phyloP scores from a whole-genome alignment of 768 basidiomycete genomes.

The Suillus subalutaceus region DNA sequence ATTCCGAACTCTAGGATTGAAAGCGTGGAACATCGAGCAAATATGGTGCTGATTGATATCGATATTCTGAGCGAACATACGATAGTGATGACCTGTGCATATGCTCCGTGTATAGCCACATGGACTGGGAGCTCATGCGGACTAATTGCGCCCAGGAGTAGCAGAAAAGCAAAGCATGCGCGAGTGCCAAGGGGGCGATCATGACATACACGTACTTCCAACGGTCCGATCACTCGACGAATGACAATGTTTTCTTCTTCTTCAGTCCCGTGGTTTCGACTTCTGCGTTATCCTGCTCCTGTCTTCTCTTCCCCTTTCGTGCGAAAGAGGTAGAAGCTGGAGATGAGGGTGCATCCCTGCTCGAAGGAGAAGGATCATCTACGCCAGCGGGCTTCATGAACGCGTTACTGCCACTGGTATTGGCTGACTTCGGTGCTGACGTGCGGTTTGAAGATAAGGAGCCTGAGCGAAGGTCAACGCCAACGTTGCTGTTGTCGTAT shows the following conservation, averaged over 20 bases:
- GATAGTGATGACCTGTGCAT: not conserved
- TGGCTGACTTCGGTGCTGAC: conserved; percentile 11
- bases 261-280: conserved; percentile 23
- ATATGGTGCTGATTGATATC: conserved; percentile 2
- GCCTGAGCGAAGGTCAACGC: conserved; percentile 45
- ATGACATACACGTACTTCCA: conserved; percentile 27
- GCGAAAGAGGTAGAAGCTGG: conserved; percentile 5
- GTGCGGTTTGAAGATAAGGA: conserved; percentile 24
- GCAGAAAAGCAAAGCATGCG: not conserved
- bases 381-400: conserved; percentile 64
- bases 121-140: not conserved
- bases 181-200: conserved; percentile 20
- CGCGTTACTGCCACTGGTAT: not conserved
- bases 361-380: conserved; percentile 44
- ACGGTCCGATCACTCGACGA: conserved; percentile 28
- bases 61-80: not conserved
- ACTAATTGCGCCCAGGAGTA: not conserved
- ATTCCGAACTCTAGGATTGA: not conserved
- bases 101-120: not conserved
- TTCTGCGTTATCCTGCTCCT: conserved; percentile 28
- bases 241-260: conserved; percentile 25
- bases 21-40: conserved; percentile 2
- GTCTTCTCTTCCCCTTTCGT: conserved; percentile 22
- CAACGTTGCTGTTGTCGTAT: conserved; percentile 50
- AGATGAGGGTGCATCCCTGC: conserved; percentile 1